Evolutionary conservation across 441 rosid species (phyloP).

Genomic region (Adansonia rubrostipa): DNA sequence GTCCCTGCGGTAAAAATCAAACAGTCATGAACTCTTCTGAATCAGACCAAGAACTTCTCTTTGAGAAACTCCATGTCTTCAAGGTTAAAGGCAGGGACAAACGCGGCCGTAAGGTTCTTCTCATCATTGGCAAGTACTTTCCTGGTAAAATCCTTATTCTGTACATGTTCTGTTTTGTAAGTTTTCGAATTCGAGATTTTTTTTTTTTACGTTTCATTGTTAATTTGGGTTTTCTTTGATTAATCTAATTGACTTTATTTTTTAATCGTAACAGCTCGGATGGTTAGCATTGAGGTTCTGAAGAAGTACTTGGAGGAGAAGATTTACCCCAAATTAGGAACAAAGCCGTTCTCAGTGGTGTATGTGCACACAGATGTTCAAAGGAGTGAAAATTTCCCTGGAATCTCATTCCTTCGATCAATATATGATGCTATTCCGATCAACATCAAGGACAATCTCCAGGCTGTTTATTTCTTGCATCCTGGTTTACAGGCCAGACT

Average conservation of each 20-base stretch:
- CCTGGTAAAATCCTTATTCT: conserved; percentile 43
- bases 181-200: not conserved
- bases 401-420: conserved; percentile 57
- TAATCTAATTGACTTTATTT: not conserved
- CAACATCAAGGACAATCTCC: conserved; percentile 45
- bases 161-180: not conserved
- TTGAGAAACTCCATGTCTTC: conserved; percentile 57
- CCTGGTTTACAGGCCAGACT: conserved; percentile 57
- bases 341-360: conserved; percentile 50
- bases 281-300: conserved; percentile 46
- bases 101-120: conserved; percentile 56
- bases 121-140: conserved; percentile 54
- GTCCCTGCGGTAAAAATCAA: no score
- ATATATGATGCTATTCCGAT: conserved; percentile 55
- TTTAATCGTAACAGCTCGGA: conserved; percentile 40
- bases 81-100: conserved; percentile 63
- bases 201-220: not conserved
- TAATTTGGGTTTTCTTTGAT: not conserved
- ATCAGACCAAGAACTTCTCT: conserved; percentile 43
- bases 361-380: conserved; percentile 58
- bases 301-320: conserved; percentile 53
- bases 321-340: conserved; percentile 49
- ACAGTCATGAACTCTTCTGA: conserved; percentile 20
- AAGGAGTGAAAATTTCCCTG: conserved; percentile 56
- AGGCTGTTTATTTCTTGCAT: conserved; percentile 59